Conservation (phyloP, 371 early-diverging fungal genomes). For the Mucor velutinosus region DNA sequence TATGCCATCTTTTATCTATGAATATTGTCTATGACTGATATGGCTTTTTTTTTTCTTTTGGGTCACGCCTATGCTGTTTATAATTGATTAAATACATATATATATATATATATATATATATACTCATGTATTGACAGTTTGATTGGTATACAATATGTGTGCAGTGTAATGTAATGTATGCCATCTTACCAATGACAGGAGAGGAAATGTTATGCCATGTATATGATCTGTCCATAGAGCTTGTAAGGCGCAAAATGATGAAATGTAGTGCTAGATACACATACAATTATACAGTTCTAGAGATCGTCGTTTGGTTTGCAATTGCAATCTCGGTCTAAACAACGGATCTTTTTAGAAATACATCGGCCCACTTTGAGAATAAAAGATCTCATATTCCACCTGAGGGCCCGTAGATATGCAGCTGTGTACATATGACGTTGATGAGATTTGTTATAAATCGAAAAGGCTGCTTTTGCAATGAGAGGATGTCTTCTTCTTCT, state of each 20-base stretch:
- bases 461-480: no score
- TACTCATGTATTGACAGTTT: neutral
- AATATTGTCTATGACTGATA: neutral
- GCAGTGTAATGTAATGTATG: neutral
- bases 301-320: slow-evolving; percentile 7
- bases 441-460: neutral
- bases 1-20: neutral
- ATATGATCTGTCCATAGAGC: neutral
- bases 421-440: slow-evolving; percentile 9
- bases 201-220: neutral
- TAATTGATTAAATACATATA: neutral
- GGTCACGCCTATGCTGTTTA: neutral
- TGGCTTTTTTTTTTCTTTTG: neutral
- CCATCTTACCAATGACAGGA: neutral
- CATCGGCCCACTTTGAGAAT: neutral
- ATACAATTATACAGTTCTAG: neutral
- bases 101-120: neutral
- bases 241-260: neutral
- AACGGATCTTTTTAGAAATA: neutral
- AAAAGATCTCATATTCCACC: neutral
- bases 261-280: neutral
- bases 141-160: neutral
- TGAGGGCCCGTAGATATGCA: neutral
- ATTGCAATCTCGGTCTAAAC: neutral
- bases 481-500: neutral